These are phyloP conservation scores for Claviceps quebecensis DNA, from an alignment of 2,329 filamentous ascomycete species.

Conservation along the genomic window DNA sequence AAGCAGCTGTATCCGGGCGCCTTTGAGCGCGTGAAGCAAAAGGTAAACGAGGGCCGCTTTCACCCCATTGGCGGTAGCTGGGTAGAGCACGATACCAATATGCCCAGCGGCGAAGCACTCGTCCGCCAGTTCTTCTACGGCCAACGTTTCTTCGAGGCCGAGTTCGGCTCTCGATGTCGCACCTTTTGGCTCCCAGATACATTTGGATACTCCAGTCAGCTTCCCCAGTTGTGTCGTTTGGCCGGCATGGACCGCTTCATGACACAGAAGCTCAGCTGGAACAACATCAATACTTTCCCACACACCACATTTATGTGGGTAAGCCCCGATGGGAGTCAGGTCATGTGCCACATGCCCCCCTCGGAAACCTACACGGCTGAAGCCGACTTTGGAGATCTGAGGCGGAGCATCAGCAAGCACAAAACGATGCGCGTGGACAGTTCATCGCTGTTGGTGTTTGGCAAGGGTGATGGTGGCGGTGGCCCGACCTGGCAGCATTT, in stretches of 20 bases:
- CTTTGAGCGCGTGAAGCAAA: conserved; percentile 79
- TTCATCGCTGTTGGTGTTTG: conserved; percentile 83
- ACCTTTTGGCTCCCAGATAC: conserved; percentile 99
- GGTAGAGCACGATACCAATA: conserved; percentile 97
- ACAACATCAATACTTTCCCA: conserved; percentile 98
- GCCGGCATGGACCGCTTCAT: conserved; percentile 96
- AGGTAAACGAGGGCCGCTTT: conserved; percentile 82
- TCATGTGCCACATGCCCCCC: conserved; percentile 95
- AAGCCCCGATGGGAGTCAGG: conserved; percentile 84
- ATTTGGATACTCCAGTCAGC: conserved; percentile 90
- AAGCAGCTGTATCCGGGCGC: conserved; percentile 78
- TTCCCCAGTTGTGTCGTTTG: conserved; percentile 83
- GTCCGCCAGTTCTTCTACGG: conserved; percentile 92
- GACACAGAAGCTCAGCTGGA: conserved; percentile 98
- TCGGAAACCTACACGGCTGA: conserved; percentile 91
- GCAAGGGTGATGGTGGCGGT: conserved; percentile 91
- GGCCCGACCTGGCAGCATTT: conserved; percentile 88
- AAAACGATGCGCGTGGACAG: conserved; percentile 91
- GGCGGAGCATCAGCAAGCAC: conserved; percentile 76
- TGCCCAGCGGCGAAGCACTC: conserved; percentile 89
- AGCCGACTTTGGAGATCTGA: conserved; percentile 89
- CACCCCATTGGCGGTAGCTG: conserved; percentile 94
- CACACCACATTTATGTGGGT: conserved; percentile 99
- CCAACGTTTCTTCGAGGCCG: conserved; percentile 85
- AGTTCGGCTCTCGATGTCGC: conserved; percentile 74